A percentile compares a stretch with the other conserved stretches of the same genome.
phyloP scores from a whole-genome alignment of 345 rosid genomes.

The Garcia nutans region DNA sequence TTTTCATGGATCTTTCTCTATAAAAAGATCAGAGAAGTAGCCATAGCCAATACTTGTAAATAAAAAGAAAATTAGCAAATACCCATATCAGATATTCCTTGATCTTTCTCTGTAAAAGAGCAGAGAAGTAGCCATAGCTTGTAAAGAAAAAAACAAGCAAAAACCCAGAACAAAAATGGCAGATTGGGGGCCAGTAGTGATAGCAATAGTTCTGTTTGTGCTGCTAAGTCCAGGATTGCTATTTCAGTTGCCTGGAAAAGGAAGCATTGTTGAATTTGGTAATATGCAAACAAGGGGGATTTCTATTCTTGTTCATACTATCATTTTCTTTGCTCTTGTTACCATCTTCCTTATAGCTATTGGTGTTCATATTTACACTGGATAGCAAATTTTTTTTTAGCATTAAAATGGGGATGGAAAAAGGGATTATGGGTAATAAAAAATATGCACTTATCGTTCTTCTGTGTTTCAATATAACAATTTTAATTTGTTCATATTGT shows the following conservation, averaged over 20 bases:
- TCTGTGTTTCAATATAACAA: too few relatives aligned
- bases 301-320: conserved; percentile 26
- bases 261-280: conserved; percentile 23
- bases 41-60: not conserved
- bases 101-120: not conserved
- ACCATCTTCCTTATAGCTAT: conserved; percentile 31
- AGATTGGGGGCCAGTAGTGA: conserved; percentile 32
- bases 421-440: too few relatives aligned
- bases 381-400: conserved; percentile 1
- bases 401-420: too few relatives aligned
- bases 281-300: conserved; percentile 28
- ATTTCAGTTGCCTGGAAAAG: conserved; percentile 23
- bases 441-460: too few relatives aligned
- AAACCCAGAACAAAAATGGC: conserved; percentile 8
- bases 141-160: too few relatives aligned
- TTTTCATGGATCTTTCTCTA: not conserved
- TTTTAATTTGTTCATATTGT: too few relatives aligned
- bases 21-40: not conserved
- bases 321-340: conserved; percentile 29
- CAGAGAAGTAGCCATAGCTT: not conserved
- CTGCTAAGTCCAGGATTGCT: conserved; percentile 30
- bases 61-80: too few relatives aligned
- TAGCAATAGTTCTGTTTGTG: conserved; percentile 32
- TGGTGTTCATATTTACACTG: conserved; percentile 31
- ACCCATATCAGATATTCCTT: not conserved